Evolutionary conservation across 306 rosid species (phyloP), one percentile per base, ranked within the genome.

Genomic region (Astragalus membranaceus): DNA sequence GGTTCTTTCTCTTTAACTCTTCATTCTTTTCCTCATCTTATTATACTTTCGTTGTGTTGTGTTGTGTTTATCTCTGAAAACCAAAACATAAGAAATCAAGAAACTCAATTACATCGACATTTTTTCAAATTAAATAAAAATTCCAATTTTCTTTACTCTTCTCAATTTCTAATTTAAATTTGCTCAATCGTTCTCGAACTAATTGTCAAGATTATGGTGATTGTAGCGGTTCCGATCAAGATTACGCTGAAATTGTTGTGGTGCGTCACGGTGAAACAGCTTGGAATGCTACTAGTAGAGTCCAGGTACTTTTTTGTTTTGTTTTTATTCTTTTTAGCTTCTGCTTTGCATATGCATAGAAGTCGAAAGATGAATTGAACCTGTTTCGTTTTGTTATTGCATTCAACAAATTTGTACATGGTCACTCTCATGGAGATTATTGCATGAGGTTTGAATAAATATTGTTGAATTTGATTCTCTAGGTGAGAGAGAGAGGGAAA

Each of bases 261-360:
- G 80, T 94, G 2, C 96, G 97, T 68, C 98, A 94, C 35, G 98
- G 98, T 30, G 98, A 94, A 83, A 94, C 98, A 16, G 87, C 78
- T 17, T 94, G 98, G 98, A 94, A 94, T 70, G 83, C 81, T 32
- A 85, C 75, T 23, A 82, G 79, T 17, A 88, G 86, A 86, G 80
- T 90, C 51, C 98, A 94, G 97, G 98, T 93, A 1, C 5, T 8
- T 23, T n/a, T 1, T 14, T 35, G 13, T 8, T 33, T 37, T 23
- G 30, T 10, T 62, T 81, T 70, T 8, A 41, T 52, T 52, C 53
- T 76, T 57, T 67, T 56, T 15, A 33, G 8, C 70, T 33, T 56
- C 37, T 10, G 15, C 35, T 57, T 12, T 29, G 8, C 41, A 13
- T 59, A 4, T 13, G 26, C 11, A 14, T 33, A 14, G 14, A 2